Base-by-base conservation (phyloP, 208 protist genomes). In the Leishmania aethiopica region DNA sequence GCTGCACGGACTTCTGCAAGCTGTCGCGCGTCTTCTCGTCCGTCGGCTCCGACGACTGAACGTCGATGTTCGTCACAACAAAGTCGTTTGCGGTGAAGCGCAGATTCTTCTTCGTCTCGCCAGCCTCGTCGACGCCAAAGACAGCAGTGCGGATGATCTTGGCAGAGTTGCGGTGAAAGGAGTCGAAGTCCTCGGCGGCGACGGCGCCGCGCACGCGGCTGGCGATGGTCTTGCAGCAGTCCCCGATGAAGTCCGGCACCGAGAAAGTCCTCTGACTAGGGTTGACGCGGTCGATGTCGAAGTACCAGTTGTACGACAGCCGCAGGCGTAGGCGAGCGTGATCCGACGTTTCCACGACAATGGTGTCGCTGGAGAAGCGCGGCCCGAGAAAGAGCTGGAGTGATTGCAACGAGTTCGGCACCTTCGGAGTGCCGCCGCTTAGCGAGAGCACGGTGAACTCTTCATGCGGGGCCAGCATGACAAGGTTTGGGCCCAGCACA, bases 301-400 rank as follows among this genome's bases (percentile, higher is more conserved):
- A 99, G 69, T 98, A 78, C 98, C 99, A 99, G 89, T 99, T 99
- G 91, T 99, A 99, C 53, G 97, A 97, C 0, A 99, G 88, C 37
- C 97, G 92, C 40, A 99, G 88, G 42, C 89, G 85, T 37, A 99
- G 91, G 40, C 98, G 91, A 17, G 98, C 97, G 89, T 99, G 98
- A 83, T 99, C 99, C 51, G 92, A 93, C 0, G 99, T 99, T 91
- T 99, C 98, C 11, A 99, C 98, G 42, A 93, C 89, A 86, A 99
- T 89, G 10, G 89, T 89, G 89, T 99, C 98, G 57, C 91, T 98
- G 51, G 97, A 98, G 80, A 99, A 99, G 84, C 96, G 94, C 49
- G 98, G 98, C 28, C 98, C 98, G 13, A 99, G 90, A 66, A 96
- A 96, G 35, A 99, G 94, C 75, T 96, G 91, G 5, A 99, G 85